Evolutionary conservation across 2,329 filamentous ascomycete species (phyloP).

Genomic region (Microdochium paspali): DNA sequence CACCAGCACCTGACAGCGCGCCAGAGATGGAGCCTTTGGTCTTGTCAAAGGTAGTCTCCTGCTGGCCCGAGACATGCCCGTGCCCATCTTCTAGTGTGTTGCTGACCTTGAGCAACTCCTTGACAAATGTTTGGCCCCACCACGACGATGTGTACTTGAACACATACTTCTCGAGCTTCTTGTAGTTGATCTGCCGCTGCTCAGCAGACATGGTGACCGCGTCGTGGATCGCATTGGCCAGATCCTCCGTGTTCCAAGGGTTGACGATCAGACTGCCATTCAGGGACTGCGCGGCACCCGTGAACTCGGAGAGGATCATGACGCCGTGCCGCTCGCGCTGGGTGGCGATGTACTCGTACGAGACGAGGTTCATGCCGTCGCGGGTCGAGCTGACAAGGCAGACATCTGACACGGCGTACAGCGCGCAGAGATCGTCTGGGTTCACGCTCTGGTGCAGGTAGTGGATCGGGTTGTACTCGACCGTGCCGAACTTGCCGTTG

Average conservation of each 20-base stretch:
- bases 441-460: slow-evolving; percentile 95
- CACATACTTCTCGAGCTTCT: slow-evolving; percentile 88
- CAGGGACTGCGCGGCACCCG: slow-evolving; percentile 86
- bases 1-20: neutral
- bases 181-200: slow-evolving; percentile 76
- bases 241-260: slow-evolving; percentile 95
- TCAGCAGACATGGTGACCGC: slow-evolving; percentile 95
- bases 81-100: neutral
- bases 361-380: slow-evolving; percentile 97
- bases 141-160: slow-evolving; percentile 97
- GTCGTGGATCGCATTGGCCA: slow-evolving; percentile 87
- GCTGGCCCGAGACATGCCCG: neutral
- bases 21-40: neutral
- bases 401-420: slow-evolving; percentile 87
- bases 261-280: slow-evolving; percentile 94
- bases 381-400: slow-evolving; percentile 92
- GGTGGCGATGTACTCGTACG: slow-evolving; percentile 95
- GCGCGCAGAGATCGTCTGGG: slow-evolving; percentile 88
- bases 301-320: slow-evolving; percentile 94
- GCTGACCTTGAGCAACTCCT: slow-evolving; percentile 57
- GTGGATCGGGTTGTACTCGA: slow-evolving; percentile 98
- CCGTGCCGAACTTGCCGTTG: slow-evolving; percentile 92
- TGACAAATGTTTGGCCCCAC: slow-evolving; percentile 92
- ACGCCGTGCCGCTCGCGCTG: slow-evolving; percentile 85
- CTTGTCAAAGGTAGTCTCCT: neutral